These are phyloP conservation scores for Lonicera japonica DNA, from an alignment of 129 eudicot genomes.

Conservation along the genomic window DNA sequence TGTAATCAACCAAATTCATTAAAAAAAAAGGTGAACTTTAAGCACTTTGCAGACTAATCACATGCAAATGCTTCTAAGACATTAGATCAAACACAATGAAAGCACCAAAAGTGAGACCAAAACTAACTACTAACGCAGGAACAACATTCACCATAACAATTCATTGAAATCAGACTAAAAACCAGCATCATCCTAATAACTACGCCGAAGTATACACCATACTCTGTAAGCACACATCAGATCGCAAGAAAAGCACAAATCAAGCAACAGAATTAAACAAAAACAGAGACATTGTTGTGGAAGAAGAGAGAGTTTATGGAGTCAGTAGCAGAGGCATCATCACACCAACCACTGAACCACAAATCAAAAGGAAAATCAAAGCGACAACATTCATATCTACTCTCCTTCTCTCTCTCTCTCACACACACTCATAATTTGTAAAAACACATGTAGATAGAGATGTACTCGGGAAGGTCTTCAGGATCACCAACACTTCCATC, in stretches of 20 bases:
- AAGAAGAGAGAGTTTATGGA: no score
- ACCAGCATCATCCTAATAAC: neutral
- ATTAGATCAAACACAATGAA: conserved; percentile 6
- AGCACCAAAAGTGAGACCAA: neutral
- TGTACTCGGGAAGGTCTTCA: conserved; percentile 16
- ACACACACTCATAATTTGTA: neutral
- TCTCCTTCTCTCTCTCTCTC: no score
- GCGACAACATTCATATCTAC: no score
- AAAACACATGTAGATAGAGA: neutral
- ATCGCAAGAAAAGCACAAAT: neutral
- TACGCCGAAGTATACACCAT: no score
- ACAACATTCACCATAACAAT: neutral
- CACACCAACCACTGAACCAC: no score
- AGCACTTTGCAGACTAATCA: neutral
- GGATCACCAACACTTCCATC: conserved; percentile 16
- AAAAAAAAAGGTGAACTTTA: no score
- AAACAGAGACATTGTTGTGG: neutral
- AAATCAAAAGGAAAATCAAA: no score
- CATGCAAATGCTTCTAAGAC: neutral
- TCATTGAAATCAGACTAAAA: no score
- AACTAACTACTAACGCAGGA: neutral
- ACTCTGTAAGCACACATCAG: neutral
- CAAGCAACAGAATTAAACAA: neutral
- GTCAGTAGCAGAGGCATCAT: no score
- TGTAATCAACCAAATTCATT: no score